These are phyloP conservation scores for Backusella liffmaniae DNA, from an alignment of 192 early-diverging fungal genomes.

Conservation along the genomic window DNA sequence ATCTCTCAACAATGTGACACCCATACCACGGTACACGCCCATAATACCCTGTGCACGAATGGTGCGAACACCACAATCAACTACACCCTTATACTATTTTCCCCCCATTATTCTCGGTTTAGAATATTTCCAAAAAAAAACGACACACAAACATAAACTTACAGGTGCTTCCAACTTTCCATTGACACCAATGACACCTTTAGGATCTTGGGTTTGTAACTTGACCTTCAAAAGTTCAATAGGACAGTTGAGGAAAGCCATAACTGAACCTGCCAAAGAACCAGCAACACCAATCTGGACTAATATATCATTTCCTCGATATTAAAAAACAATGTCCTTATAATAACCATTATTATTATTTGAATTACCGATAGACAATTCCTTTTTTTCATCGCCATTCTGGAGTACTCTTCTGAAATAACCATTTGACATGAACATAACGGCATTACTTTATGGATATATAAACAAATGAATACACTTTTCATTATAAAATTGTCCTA, in stretches of 20 bases:
- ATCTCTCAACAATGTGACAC: constrained; percentile 89
- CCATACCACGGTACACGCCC: constrained; percentile 87
- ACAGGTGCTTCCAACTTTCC: constrained; percentile 34
- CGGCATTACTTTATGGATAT: constrained; percentile 55
- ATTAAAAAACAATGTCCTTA: not conserved
- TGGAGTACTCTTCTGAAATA: constrained; percentile 57
- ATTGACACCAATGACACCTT: constrained; percentile 29
- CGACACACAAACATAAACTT: constrained; percentile 6
- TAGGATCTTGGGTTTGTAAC: constrained; percentile 59
- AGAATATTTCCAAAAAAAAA: not conserved
- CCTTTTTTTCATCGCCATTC: constrained; percentile 40
- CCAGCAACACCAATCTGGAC: constrained; percentile 56
- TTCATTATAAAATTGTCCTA: not conserved
- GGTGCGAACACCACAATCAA: constrained; percentile 82
- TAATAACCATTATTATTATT: not conserved
- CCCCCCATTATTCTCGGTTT: not conserved
- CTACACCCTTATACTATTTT: constrained; percentile 80
- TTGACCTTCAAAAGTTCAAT: constrained; percentile 71
- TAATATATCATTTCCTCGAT: constrained; percentile 16
- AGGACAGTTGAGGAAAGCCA: constrained; percentile 70
- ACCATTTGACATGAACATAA: constrained; percentile 66
- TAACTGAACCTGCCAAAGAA: constrained; percentile 61
- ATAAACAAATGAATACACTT: not conserved
- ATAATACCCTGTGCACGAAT: constrained; percentile 72
- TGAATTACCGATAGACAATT: constrained; percentile 47